Percentiles rank a stretch among this genome's conserved stretches.
phyloP scores from a whole-genome alignment of 148 eudicot genomes.

The Vaccinium vitisidaea region DNA sequence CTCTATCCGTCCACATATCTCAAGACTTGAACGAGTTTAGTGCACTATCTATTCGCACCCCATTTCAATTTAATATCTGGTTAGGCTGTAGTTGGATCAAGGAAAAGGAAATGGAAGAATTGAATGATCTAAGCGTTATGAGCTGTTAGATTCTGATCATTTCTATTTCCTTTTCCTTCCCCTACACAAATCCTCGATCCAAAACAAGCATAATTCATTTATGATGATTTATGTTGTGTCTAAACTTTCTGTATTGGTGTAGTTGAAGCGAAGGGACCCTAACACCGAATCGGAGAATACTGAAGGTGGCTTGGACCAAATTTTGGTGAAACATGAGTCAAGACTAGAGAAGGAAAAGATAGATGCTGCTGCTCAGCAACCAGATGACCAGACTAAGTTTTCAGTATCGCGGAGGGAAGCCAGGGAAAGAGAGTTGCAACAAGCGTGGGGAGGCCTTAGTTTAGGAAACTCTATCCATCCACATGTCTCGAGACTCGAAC shows the following conservation, averaged over 20 bases:
- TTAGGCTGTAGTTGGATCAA: not conserved
- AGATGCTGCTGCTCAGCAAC: conserved; percentile 27
- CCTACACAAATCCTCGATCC: not conserved
- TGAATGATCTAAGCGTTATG: not conserved
- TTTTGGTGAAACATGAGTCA: conserved; percentile 63
- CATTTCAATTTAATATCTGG: not conserved
- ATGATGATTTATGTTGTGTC: not conserved
- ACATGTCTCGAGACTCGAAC: conserved; percentile 64
- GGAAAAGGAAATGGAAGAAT: not conserved
- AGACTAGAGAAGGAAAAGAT: conserved; percentile 53
- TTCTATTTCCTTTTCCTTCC: not conserved
- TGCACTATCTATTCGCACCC: not conserved
- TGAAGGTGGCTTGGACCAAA: conserved; percentile 73
- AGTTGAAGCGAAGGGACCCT: conserved; percentile 37
- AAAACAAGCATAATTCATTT: not conserved
- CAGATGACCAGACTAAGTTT: conserved; percentile 29
- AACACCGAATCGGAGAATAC: conserved; percentile 21
- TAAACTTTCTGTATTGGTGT: conserved; percentile 14
- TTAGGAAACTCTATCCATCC: conserved; percentile 69
- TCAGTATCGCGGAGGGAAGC: conserved; percentile 59
- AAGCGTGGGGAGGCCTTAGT: conserved; percentile 84
- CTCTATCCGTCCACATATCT: conserved; percentile 64
- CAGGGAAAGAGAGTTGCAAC: conserved; percentile 75
- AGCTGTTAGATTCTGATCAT: not conserved
- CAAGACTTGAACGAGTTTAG: conserved; percentile 59